A percentile compares a stretch with the other conserved stretches of the same genome.
Conservation (phyloP, 352 stramenopile species). For the Globisporangium barbulae region DNA sequence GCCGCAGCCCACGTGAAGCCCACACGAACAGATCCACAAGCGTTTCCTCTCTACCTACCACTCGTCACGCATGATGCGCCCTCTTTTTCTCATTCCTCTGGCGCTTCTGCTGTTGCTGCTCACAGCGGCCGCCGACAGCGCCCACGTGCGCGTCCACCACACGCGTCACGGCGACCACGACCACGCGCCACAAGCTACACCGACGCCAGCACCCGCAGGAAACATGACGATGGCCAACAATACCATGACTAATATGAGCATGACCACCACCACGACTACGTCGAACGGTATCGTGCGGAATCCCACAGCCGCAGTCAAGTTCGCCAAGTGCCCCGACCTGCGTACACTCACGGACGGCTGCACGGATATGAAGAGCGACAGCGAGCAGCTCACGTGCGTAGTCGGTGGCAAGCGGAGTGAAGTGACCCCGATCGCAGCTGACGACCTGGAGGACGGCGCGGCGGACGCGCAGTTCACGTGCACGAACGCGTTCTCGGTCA, state of each 20-base stretch:
- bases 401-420: conserved; percentile 1
- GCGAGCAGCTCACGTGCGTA: conserved; percentile 6
- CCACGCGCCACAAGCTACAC: neutral
- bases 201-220: neutral
- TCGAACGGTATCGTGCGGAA: too few species aligned
- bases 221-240: neutral
- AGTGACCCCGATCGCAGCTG: neutral
- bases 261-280: neutral
- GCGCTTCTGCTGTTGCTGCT: conserved; percentile 2
- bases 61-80: neutral
- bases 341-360: conserved; percentile 5
- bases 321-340: neutral
- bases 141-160: neutral
- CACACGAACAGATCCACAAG: neutral
- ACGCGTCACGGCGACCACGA: neutral
- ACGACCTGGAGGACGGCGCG: neutral
- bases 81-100: neutral
- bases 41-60: neutral
- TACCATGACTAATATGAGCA: neutral
- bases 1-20: neutral
- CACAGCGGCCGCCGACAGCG: neutral
- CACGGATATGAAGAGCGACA: neutral
- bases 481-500: conserved; percentile 10
- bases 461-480: neutral
- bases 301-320: neutral